Evolutionary conservation across 768 basidiomycete species (phyloP), one percentile per base, ranked within the genome.

Genomic region (Myochromella boudieri): DNA sequence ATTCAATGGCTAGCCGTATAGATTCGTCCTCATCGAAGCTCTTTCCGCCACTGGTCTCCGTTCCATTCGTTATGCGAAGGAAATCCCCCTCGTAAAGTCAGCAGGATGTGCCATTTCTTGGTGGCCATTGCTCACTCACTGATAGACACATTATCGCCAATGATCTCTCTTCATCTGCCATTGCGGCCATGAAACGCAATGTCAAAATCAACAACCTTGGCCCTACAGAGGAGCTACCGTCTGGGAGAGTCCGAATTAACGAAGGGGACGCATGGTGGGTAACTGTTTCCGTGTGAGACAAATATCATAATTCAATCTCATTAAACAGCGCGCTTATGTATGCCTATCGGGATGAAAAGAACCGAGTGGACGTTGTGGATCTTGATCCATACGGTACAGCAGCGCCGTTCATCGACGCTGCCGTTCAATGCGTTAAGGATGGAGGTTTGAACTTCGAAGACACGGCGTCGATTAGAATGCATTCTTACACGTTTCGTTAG

Each of bases 351-450:
- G 72, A 81, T 22, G 84, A 84, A 42, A 77, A 73, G 37, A 67
- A 74, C 9, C 81, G 85, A 2, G 94, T 97, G 15, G 95, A 98
- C 53, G 91, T 91, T 22, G 84, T 99, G n/a, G 97, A 99, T 63
- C 78, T 99, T 21, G 97, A 99, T 63, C 97, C 97, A 0, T 99
- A 98, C 59, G 97, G 97, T 1, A 95, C 93, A 7, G 97, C 97
- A 0, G 87, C 93, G 3, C 97, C 95, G 2, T 99, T 99, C 63
- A 86, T 99, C 21, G 97, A 99, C 57, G 86, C 86, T 17, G 94
- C 95, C 0, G 84, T 99, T 12, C 94, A 97, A 58, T 82, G 82
- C 47, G 74, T 97, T 7, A 80, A 82, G 25, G 94, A 95, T 54
- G 94, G 90, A 63, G 95, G 95, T 86, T 49, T 55, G 76, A 62